These are phyloP conservation scores for Ammopiptanthus mongolicus DNA, from an alignment of 306 rosid species.

Conservation along the genomic window DNA sequence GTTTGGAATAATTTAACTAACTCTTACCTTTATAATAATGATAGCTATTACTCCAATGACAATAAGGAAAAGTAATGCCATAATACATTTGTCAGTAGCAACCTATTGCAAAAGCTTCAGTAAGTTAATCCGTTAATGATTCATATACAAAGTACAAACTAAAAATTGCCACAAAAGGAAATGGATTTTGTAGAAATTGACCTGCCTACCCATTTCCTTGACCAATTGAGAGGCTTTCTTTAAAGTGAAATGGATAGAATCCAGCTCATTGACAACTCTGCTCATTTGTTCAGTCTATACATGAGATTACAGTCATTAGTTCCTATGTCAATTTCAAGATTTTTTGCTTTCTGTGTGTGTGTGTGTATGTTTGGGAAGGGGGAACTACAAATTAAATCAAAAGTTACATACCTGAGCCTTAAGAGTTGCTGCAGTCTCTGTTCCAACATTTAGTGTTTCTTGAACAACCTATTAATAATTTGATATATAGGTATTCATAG, in stretches of 20 bases:
- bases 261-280: constrained; percentile 86
- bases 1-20: neutral
- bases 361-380: neutral
- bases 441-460: constrained; percentile 78
- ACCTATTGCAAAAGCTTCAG: constrained; percentile 40
- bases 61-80: constrained; percentile 72
- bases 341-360: constrained; percentile 8
- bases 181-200: constrained; percentile 55
- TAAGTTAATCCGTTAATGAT: neutral
- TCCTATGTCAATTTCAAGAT: constrained; percentile 9
- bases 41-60: constrained; percentile 80
- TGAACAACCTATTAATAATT: constrained; percentile 59
- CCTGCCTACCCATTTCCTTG: constrained; percentile 99
- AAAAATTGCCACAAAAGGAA: constrained; percentile 14
- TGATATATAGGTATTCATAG: constrained; percentile 3
- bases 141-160: constrained; percentile 2
- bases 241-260: constrained; percentile 86
- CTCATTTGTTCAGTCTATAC: constrained; percentile 97
- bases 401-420: constrained; percentile 72
- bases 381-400: neutral
- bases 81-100: constrained; percentile 87
- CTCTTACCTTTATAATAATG: constrained; percentile 53
- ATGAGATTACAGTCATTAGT: constrained; percentile 28
- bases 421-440: constrained; percentile 83
- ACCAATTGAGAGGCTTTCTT: constrained; percentile 89